These are phyloP conservation scores for Biancaea sappan DNA, from an alignment of 306 rosid genomes.

Conservation along the genomic window DNA sequence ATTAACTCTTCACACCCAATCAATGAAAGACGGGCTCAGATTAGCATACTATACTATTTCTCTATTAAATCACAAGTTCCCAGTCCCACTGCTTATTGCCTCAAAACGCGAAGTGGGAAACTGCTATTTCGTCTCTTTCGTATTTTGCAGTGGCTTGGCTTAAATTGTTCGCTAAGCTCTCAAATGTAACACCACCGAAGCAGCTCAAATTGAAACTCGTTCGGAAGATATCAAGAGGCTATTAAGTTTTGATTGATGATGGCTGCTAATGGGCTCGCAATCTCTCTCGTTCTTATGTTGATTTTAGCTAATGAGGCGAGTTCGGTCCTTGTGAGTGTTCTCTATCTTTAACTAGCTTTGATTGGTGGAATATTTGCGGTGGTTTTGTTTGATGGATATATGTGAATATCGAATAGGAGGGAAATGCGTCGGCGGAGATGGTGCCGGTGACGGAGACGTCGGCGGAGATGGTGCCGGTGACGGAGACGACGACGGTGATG, in stretches of 20 bases:
- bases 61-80: constrained; percentile 33
- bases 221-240: too few relatives aligned
- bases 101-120: too few relatives aligned
- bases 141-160: too few relatives aligned
- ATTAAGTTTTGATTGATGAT: too few relatives aligned
- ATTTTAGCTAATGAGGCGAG: constrained; percentile 57
- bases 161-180: not conserved
- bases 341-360: not conserved
- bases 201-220: too few relatives aligned
- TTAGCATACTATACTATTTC: not conserved
- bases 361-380: too few relatives aligned
- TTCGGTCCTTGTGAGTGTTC: constrained; percentile 57
- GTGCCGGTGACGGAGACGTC: constrained; percentile 43
- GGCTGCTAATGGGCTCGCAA: constrained; percentile 55
- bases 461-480: constrained; percentile 29
- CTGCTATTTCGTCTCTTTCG: too few relatives aligned
- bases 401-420: not conserved
- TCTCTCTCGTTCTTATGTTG: constrained; percentile 62
- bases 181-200: constrained; percentile 30
- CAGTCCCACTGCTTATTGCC: too few relatives aligned
- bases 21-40: too few relatives aligned
- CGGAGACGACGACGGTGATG: constrained; percentile 41
- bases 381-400: not conserved
- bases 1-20: too few relatives aligned
- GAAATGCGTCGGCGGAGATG: constrained; percentile 8